phyloP scores from a whole-genome alignment of 805 yeast species.

The Lipomyces sp. region DNA sequence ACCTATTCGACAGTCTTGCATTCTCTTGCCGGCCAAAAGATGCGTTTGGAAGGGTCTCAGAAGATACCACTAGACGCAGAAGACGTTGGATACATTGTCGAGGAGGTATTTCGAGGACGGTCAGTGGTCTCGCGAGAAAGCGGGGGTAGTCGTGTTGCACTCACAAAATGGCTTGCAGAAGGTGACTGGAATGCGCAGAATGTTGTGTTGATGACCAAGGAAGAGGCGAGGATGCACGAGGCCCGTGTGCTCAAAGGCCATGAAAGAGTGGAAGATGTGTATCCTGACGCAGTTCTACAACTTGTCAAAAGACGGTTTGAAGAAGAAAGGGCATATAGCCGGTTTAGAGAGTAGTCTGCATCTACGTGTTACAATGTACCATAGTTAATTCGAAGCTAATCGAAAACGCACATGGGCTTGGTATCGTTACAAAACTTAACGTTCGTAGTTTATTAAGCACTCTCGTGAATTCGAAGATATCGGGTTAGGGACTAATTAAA shows the following conservation, averaged over 20 bases:
- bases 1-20: constrained; percentile 82
- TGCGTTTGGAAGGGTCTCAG: constrained; percentile 71
- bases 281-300: constrained; percentile 61
- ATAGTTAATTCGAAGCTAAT: background rate
- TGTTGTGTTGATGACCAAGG: constrained; percentile 84
- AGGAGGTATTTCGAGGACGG: constrained; percentile 91
- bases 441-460: too few relatives aligned
- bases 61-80: constrained; percentile 65
- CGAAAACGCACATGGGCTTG: too few relatives aligned
- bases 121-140: constrained; percentile 74
- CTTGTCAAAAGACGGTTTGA: constrained; percentile 65
- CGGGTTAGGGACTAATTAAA: too few relatives aligned
- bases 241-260: constrained; percentile 58
- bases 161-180: constrained; percentile 82
- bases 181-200: constrained; percentile 72
- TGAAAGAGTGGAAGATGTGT: constrained; percentile 58
- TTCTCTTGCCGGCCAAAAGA: constrained; percentile 83
- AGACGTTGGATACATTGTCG: constrained; percentile 82
- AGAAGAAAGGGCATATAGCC: constrained; percentile 77
- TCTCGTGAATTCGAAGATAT: too few relatives aligned
- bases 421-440: too few relatives aligned
- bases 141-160: constrained; percentile 74
- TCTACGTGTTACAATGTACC: background rate
- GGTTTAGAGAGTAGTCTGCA: constrained; percentile 49
- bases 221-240: constrained; percentile 84